phyloP scores from a whole-genome alignment of 2,329 filamentous ascomycete genomes.

The Penicillium digitatum region DNA sequence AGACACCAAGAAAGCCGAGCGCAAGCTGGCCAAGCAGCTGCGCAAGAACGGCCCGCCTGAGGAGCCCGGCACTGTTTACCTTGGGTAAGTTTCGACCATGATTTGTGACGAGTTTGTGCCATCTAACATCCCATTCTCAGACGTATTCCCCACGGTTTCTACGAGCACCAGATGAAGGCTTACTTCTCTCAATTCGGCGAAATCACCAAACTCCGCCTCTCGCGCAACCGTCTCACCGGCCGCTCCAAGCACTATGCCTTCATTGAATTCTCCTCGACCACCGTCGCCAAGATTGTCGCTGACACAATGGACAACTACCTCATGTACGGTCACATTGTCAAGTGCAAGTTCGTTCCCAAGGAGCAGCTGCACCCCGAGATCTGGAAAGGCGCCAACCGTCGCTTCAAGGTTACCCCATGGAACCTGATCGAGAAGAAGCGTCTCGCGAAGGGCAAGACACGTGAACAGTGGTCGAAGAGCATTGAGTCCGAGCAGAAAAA shows the following conservation, averaged over 20 bases:
- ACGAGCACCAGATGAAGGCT: constrained; percentile 87
- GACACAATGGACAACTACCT: constrained; percentile 98
- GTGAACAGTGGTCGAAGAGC: constrained; percentile 73
- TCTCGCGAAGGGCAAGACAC: constrained; percentile 67
- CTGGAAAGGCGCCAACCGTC: constrained; percentile 85
- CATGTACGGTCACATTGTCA: constrained; percentile 88
- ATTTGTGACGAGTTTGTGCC: background rate
- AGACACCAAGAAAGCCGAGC: constrained; percentile 46
- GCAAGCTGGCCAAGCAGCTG: constrained; percentile 50
- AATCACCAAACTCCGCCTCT: constrained; percentile 74
- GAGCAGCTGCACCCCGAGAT: constrained; percentile 75
- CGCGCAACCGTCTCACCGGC: constrained; percentile 87
- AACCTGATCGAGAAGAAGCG: constrained; percentile 77
- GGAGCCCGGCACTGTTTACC: constrained; percentile 74
- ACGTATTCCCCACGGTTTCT: constrained; percentile 91
- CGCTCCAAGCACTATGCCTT: constrained; percentile 92
- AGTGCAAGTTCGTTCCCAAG: constrained; percentile 72
- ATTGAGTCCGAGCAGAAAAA: constrained; percentile 68
- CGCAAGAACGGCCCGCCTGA: constrained; percentile 45
- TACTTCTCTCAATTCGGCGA: constrained; percentile 93
- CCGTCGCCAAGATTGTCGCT: constrained; percentile 85
- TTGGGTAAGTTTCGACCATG: constrained; percentile 55
- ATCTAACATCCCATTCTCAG: constrained; percentile 34
- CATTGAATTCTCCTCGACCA: constrained; percentile 73
- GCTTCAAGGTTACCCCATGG: constrained; percentile 84